Evolutionary conservation across 2,329 filamentous ascomycete genomes (phyloP), one percentile per base, ranked within the genome.

Genomic region (Alternaria longipes): DNA sequence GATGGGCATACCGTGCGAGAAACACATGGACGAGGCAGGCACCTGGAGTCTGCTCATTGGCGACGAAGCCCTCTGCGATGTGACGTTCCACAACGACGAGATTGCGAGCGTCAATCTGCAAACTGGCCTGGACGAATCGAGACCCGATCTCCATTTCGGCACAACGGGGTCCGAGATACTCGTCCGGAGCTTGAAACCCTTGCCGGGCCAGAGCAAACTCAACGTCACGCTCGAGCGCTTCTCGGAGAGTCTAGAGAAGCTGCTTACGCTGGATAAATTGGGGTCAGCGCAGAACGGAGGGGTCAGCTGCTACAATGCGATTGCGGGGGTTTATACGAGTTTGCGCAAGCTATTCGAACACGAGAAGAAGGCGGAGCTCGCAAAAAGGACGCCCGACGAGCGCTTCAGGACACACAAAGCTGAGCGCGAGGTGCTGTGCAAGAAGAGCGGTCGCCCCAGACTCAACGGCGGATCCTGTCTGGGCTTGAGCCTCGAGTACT

Each of bases 291-390:
- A 86, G 5, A 73, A 76, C 34, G 74, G 74, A 3, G 75, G 75
- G 4, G 83, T 94, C 8, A 92, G 92, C 69, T 91, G 91, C 75
- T 91, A 92, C 74, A 90, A 93, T 74, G 92, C 92, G 0, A 83
- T 94, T 45, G 88, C 87, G 4, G 91, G 91, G 3, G 83, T 96
- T 6, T 92, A 90, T 75, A 85, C 85, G 58, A 91, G 90, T 71
- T 80, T 95, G 61, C 83, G 85, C 60, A 88, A 84, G 67, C 80
- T 96, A n/a, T 88, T 91, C 71, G 82, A 87, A 46, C 90, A 91
- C 83, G 91, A 95, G 73, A 80, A 89, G 62, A 83, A 86, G 57
- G 66, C 74, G 52, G 74, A 77, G 11, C 63, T 78, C 24, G 71
- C 73, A 1, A 47, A 76, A 3, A 54, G 77, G 11, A 70, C 70